Conservation (phyloP, 108 stramenopile genomes). For the Nitzschia putrida region DNA sequence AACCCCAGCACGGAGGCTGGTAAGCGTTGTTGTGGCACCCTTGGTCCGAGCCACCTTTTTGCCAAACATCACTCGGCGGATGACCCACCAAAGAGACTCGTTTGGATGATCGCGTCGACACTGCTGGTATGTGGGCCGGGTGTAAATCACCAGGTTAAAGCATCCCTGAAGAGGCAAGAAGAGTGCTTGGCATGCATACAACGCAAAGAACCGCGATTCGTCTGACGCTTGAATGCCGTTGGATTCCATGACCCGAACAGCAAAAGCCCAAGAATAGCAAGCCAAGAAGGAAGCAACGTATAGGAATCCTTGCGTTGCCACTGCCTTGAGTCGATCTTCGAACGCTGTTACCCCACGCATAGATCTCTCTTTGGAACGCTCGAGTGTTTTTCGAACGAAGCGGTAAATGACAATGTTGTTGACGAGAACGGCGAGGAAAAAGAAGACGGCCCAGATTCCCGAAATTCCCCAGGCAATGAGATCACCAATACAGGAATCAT, state of each 20-base stretch:
- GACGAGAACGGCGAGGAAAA: not conserved
- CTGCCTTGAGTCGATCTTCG: not conserved
- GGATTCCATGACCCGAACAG: not conserved
- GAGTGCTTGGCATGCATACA: not conserved
- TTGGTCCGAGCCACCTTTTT: not conserved
- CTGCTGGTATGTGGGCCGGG: conserved; percentile 26
- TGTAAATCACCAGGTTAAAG: conserved; percentile 44
- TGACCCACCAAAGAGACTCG: conserved; percentile 8
- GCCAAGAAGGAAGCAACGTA: not conserved
- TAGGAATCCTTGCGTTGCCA: not conserved
- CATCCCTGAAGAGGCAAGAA: conserved; percentile 54
- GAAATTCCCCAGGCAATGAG: not conserved
- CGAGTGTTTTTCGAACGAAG: not conserved
- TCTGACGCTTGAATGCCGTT: not conserved
- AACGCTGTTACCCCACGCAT: too few species aligned
- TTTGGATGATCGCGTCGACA: not conserved
- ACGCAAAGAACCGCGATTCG: not conserved
- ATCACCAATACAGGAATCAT: not conserved
- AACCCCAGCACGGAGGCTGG: too few species aligned
- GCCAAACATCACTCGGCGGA: not conserved
- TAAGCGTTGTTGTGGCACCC: too few species aligned
- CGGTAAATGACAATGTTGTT: conserved; percentile 9
- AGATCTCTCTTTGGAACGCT: not conserved
- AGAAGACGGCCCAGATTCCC: not conserved
- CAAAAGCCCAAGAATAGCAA: not conserved